These are phyloP conservation scores for Elongisporangium anandrum DNA, from an alignment of 352 stramenopile genomes.

Conservation along the genomic window DNA sequence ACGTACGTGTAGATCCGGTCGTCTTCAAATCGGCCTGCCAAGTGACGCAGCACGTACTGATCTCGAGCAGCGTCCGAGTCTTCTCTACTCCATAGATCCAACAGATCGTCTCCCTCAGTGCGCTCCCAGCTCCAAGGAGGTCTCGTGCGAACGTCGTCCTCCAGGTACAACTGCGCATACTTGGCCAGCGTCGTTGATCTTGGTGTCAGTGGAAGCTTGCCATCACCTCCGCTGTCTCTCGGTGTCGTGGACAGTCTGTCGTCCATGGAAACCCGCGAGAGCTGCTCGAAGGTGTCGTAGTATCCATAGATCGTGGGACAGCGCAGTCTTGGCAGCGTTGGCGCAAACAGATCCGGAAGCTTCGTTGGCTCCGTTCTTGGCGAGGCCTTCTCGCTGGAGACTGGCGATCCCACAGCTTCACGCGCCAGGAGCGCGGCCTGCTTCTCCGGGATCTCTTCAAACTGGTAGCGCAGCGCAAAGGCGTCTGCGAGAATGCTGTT, in stretches of 20 bases:
- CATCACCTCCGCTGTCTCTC: neutral
- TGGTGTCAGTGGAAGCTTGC: conserved; percentile 32
- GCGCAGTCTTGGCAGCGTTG: conserved; percentile 27
- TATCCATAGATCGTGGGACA: conserved; percentile 73
- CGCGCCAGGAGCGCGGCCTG: conserved; percentile 26
- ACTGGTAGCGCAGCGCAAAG: conserved; percentile 58
- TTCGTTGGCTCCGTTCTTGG: conserved; percentile 14
- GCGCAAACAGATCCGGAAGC: conserved; percentile 7
- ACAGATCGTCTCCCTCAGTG: conserved; percentile 34
- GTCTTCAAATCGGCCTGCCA: conserved; percentile 33
- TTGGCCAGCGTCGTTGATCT: conserved; percentile 71
- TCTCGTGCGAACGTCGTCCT: conserved; percentile 49
- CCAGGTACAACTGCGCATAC: conserved; percentile 69
- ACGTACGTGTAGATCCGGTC: conserved; percentile 64
- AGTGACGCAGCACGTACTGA: neutral
- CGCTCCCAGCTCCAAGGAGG: conserved; percentile 59
- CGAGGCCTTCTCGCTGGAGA: conserved; percentile 17
- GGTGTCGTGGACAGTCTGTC: neutral
- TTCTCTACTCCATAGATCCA: conserved; percentile 6
- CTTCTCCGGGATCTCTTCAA: conserved; percentile 64
- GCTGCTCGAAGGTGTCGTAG: conserved; percentile 64
- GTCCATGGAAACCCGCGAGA: conserved; percentile 12
- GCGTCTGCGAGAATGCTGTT: conserved; percentile 40
- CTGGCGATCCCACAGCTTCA: neutral
- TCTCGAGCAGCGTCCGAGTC: neutral